Base-by-base conservation (phyloP, 768 basidiomycete genomes). In the Pisolithus microcarpus region DNA sequence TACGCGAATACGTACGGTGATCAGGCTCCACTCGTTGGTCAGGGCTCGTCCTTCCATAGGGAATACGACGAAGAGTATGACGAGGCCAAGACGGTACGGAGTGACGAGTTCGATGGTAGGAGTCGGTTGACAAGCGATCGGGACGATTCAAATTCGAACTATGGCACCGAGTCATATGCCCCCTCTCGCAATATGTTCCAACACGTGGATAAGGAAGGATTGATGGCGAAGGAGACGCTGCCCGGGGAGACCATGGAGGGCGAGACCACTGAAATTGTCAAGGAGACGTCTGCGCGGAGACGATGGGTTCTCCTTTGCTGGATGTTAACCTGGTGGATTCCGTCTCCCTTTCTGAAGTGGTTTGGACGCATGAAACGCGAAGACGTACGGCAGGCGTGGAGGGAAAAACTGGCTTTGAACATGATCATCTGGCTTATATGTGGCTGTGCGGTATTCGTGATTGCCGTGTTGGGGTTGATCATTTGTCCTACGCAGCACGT, bases 401-500 rank as follows among this genome's bases (percentile, higher is more conserved):
- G 95, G 52, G 96, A 98, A 70, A 98, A 99, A 68, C 75, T 97
- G 1, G 90, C 91, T 3, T 79, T 97, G 62, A 97, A 98, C 67
- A 68, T 99, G 52, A 73, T 99, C 69, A 98, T 99, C 59, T 97
- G 94, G 95, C 82, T 96, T 62, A 74, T 89, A 28, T 97, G 93
- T 56, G 85, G 68, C n/a, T 82, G 81, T 58, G 85, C 91, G 1
- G 77, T 93, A 43, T 98, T 99, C 67, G 87, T 99, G 61, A 94
- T 98, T 61, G 91, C 90, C 9, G 67, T 94, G 23, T 75, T 98
- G 26, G 91, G 91, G 10, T 66, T 77, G 48, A 67, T 99, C 52
- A 97, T 99, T 66, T 99, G 96, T 62, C 96, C 96, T 1, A 90
- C 84, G 56, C 84, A 97, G 61, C 87, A 96, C 64, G 87, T 99